These are phyloP conservation scores for Pleurotus cornucopiae DNA, from an alignment of 768 basidiomycete species.

Conservation along the genomic window DNA sequence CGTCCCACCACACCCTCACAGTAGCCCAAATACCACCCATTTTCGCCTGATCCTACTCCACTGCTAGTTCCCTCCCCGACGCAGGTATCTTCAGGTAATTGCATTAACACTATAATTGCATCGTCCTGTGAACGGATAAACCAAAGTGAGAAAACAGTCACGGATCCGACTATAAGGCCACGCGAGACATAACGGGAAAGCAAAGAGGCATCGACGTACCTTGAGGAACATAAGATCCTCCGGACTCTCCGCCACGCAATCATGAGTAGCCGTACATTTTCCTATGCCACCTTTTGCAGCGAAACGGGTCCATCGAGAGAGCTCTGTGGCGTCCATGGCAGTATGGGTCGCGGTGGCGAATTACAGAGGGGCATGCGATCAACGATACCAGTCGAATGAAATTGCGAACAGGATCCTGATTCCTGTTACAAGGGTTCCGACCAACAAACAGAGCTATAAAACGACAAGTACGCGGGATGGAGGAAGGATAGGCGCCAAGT, in stretches of 20 bases:
- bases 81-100: conserved; percentile 39
- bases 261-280: conserved; percentile 65
- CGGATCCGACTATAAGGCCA: too few relatives aligned
- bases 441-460: too few relatives aligned
- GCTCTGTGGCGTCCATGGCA: conserved; percentile 64
- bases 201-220: conserved; percentile 34
- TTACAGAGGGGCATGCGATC: too few relatives aligned
- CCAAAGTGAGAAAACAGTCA: background rate
- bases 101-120: conserved; percentile 75
- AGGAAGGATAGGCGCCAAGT: too few relatives aligned
- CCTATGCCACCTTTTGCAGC: conserved; percentile 85
- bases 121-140: conserved; percentile 50
- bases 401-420: too few relatives aligned
- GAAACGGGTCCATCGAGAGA: conserved; percentile 80
- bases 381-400: too few relatives aligned
- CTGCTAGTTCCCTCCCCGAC: too few relatives aligned
- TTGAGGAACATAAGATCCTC: conserved; percentile 88
- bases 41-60: background rate
- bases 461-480: too few relatives aligned
- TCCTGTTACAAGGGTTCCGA: too few relatives aligned
- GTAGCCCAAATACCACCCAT: conserved; percentile 54
- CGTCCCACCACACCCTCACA: conserved; percentile 86
- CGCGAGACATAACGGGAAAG: background rate
- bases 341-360: background rate
- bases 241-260: conserved; percentile 69